phyloP scores from a whole-genome alignment of 345 rosid species.

The Populus tremula region DNA sequence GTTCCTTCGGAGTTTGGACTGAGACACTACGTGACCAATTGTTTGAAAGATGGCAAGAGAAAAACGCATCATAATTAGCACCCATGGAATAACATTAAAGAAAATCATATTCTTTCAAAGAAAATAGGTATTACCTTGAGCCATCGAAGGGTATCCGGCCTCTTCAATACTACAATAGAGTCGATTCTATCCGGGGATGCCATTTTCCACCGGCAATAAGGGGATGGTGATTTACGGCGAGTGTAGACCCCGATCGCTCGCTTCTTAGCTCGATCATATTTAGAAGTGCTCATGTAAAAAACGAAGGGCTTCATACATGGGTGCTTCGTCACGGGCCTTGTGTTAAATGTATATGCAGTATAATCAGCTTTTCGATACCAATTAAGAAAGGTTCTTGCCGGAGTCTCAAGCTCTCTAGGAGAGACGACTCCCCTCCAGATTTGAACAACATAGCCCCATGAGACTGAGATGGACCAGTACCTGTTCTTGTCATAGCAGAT shows the following conservation, averaged over 20 bases:
- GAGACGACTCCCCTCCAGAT: constrained; percentile 66
- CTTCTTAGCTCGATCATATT: constrained; percentile 46
- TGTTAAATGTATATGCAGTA: constrained; percentile 76
- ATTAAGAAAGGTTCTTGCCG: constrained; percentile 76
- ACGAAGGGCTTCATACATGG: constrained; percentile 71
- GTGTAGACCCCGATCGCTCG: constrained; percentile 56
- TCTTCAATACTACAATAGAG: constrained; percentile 58
- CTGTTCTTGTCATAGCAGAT: constrained; percentile 62
- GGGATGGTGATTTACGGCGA: constrained; percentile 36
- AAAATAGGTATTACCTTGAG: constrained; percentile 40
- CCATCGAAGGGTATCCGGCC: constrained; percentile 67
- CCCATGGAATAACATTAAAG: neutral
- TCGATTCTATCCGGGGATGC: constrained; percentile 55
- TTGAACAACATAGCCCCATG: constrained; percentile 85
- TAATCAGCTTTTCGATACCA: constrained; percentile 76
- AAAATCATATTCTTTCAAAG: neutral
- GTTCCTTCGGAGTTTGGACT: neutral
- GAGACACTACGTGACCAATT: neutral
- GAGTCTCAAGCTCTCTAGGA: constrained; percentile 86
- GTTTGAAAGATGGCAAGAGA: neutral
- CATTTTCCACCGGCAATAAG: constrained; percentile 64
- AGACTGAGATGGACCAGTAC: constrained; percentile 72
- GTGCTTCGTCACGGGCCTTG: constrained; percentile 69
- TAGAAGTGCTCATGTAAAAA: constrained; percentile 54
- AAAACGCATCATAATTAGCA: neutral